phyloP scores from a whole-genome alignment of 2,329 filamentous ascomycete genomes.

The Botrytis medusae region DNA sequence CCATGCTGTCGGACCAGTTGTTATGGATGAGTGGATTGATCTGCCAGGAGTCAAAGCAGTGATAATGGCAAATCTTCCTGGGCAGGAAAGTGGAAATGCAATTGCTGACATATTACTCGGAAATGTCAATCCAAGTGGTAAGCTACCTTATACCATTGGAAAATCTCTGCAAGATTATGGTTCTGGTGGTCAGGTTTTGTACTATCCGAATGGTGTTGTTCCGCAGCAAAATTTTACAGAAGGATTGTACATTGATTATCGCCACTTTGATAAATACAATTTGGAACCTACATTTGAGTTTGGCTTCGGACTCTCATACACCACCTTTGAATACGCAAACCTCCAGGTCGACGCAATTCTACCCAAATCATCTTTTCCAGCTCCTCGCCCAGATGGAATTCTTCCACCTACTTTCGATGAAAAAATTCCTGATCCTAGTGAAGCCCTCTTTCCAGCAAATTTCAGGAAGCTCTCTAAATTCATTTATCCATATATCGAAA shows the following conservation, averaged over 20 bases:
- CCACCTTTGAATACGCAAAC: slow-evolving; percentile 57
- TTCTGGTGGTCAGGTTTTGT: slow-evolving; percentile 66
- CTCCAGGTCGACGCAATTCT: slow-evolving; percentile 46
- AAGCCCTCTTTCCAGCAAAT: slow-evolving; percentile 55
- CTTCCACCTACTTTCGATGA: slow-evolving; percentile 51
- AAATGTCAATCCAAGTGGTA: slow-evolving; percentile 66
- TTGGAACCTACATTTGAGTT: slow-evolving; percentile 81
- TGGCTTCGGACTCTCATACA: slow-evolving; percentile 77
- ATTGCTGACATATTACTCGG: slow-evolving; percentile 79
- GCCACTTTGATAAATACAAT: slow-evolving; percentile 76
- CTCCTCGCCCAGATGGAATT: slow-evolving; percentile 41
- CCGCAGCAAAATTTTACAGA: slow-evolving; percentile 84
- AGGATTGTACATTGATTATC: slow-evolving; percentile 85
- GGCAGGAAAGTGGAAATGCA: slow-evolving; percentile 82
- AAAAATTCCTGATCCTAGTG: slow-evolving; percentile 49
- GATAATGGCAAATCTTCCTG: slow-evolving; percentile 80
- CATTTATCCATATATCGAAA: slow-evolving; percentile 61
- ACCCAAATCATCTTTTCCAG: slow-evolving; percentile 39
- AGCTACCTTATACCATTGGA: slow-evolving; percentile 84
- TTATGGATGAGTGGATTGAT: slow-evolving; percentile 79
- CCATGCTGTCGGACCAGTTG: slow-evolving; percentile 80
- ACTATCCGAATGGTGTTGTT: slow-evolving; percentile 64
- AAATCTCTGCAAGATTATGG: slow-evolving; percentile 75
- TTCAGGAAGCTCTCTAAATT: slow-evolving; percentile 61
- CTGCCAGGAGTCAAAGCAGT: slow-evolving; percentile 75